A percentile compares a stretch with the other conserved stretches of the same genome.
Evolutionary conservation across 805 yeast species (phyloP).

Genomic region (Candida lessepsii): DNA sequence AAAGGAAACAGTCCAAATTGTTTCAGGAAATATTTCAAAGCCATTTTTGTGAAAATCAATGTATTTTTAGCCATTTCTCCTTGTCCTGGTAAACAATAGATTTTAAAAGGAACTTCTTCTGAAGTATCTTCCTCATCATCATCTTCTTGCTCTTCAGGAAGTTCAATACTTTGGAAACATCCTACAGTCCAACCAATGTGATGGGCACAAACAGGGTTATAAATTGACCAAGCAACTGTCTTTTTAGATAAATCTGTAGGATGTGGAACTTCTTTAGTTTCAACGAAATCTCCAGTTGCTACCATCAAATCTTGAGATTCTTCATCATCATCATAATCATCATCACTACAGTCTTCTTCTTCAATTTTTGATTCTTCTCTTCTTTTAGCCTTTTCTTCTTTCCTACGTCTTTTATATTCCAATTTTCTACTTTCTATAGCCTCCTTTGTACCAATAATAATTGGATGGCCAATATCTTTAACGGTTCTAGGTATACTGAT

Average conservation of each 20-base stretch:
- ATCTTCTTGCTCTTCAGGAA: slow-evolving; percentile 33
- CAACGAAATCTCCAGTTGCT: slow-evolving; percentile 67
- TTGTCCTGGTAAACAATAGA: slow-evolving; percentile 60
- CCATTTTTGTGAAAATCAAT: slow-evolving; percentile 71
- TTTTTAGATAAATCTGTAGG: slow-evolving; percentile 74
- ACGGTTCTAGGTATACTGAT: slow-evolving; percentile 81
- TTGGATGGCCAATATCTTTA: slow-evolving; percentile 59
- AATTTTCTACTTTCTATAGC: slow-evolving; percentile 16
- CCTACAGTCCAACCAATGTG: slow-evolving; percentile 96
- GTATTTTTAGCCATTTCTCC: slow-evolving; percentile 62
- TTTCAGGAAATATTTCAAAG: slow-evolving; percentile 77
- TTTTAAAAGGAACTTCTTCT: slow-evolving; percentile 41
- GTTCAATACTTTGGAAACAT: slow-evolving; percentile 65
- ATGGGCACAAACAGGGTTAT: slow-evolving; percentile 87
- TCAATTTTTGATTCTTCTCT: slow-evolving; percentile 17
- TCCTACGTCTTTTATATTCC: slow-evolving; percentile 13
- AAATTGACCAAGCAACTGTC: slow-evolving; percentile 66
- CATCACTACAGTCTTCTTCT: slow-evolving; percentile 24
- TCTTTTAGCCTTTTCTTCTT: slow-evolving; percentile 9
- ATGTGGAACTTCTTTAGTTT: slow-evolving; percentile 70
- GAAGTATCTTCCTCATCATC: slow-evolving; percentile 28
- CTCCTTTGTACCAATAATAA: slow-evolving; percentile 38
- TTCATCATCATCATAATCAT: slow-evolving; percentile 46
- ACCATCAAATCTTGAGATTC: slow-evolving; percentile 55
- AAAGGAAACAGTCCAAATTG: slow-evolving; percentile 95